Evolutionary conservation across 2,329 filamentous ascomycete species (phyloP).

Genomic region (Cordyceps cateniannulata): DNA sequence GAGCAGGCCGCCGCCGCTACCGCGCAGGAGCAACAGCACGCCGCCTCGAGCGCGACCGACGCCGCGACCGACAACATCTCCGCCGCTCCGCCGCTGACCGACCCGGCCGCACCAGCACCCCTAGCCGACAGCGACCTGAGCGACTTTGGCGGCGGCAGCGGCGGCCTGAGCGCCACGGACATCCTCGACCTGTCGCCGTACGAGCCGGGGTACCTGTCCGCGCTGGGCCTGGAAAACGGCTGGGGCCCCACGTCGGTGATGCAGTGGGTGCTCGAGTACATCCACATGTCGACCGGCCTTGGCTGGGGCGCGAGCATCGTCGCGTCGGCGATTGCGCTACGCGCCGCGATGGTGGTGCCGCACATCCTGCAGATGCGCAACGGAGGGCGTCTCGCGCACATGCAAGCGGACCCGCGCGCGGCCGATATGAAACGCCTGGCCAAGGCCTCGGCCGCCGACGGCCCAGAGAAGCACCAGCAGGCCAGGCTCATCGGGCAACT

Average conservation of each 20-base stretch:
- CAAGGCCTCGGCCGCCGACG: constrained; percentile 25
- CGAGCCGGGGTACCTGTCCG: constrained; percentile 73
- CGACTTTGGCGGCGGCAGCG: constrained; percentile 28
- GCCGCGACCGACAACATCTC: constrained; percentile 12
- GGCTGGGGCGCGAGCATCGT: constrained; percentile 80
- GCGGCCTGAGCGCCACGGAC: constrained; percentile 33
- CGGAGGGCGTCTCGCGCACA: constrained; percentile 51
- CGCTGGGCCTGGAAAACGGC: constrained; percentile 81
- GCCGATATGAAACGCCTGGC: constrained; percentile 42
- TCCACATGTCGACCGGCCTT: constrained; percentile 68
- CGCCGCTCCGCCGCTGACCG: constrained; percentile 17
- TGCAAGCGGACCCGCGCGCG: constrained; percentile 50
- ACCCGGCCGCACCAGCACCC: constrained; percentile 14
- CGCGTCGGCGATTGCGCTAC: constrained; percentile 56
- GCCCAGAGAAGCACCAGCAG: constrained; percentile 35
- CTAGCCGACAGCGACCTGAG: constrained; percentile 17
- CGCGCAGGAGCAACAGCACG: neutral
- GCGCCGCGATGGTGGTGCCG: constrained; percentile 59
- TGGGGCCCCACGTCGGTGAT: constrained; percentile 61
- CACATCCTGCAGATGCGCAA: constrained; percentile 29
- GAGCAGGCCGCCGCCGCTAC: constrained; percentile 9
- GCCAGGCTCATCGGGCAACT: constrained; percentile 29
- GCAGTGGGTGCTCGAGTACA: constrained; percentile 72
- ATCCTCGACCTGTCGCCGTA: constrained; percentile 57
- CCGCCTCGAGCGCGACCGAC: constrained; percentile 11